Evolutionary conservation across 1,284 basidiomycete species (phyloP), one percentile per base, ranked within the genome.

Genomic region (Meripilus lineatus): DNA sequence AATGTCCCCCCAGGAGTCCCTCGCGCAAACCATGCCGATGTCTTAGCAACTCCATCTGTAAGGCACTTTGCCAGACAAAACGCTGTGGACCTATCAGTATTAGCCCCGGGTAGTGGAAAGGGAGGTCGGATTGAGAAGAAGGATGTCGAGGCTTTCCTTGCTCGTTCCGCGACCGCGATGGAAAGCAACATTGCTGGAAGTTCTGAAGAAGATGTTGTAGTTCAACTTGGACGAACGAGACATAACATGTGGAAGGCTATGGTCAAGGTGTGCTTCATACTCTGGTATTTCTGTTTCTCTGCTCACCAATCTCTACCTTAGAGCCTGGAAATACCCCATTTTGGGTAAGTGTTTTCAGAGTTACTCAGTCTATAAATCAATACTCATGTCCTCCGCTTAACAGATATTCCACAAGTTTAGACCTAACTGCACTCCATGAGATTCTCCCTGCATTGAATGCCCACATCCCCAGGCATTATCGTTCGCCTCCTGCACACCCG

Each of bases 211-310:
- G 78, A 83, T 36, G 65, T 74, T 10, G 68, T 81, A 1, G 76
- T 91, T 3, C 85, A 89, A 46, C 71, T 92, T 42, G 85, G 84
- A 14, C 71, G 89, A 52, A 92, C 88, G 7, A 71, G 90, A 46
- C 80, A 83, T 59, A 81, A 80, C 30, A 93, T 93, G 89, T 93
- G 80, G 79, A 87, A 87, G 54, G 87, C 86, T 1, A 91, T 93
- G 87, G 77, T 73, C 17, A 85, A 84, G 74, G 86, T 81, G 42
- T 32, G 8, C 25, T 36, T 14, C 42, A 13, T 32, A 7, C 36
- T n/a, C 40, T 7, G 40, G 40, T 20, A 37, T 43, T 14, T 33
- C 33, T 32, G 23, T 42, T 28, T 36, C n/a, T 53, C n/a, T n/a
- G n/a, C n/a, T n/a, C n/a, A n/a, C n/a, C n/a, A n/a, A n/a, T n/a